Base-by-base conservation (phyloP, 2,329 filamentous ascomycete genomes). In the Nemania diffusa region DNA sequence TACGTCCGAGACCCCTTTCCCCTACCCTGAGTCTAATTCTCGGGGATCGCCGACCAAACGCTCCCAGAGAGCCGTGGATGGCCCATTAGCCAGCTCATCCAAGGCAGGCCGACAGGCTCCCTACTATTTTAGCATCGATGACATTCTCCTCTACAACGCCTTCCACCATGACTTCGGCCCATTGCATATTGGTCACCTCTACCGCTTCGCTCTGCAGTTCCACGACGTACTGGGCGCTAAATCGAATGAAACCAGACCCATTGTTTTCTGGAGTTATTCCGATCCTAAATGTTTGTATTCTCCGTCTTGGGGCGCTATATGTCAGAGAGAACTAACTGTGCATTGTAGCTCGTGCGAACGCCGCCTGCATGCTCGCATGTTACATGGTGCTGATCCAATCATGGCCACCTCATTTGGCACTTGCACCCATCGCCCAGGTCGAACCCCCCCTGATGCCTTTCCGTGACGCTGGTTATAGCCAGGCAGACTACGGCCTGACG, bases 331-430 rank as follows among this genome's bases (percentile, higher is more conserved):
- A 48, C 81, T 77, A 70, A 75, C 71, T 37, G 15, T 44, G 57
- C 17, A 11, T 42, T 42, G 37, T n/a, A 94, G 92, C 91, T 79
- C 91, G 96, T 78, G 92, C 92, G 72, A 99, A 99, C 81, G 94
- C 96, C 55, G 94, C 96, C 29, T 97, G 94, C 79, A 87, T 99
- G 76, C 88, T 99, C 52, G 95, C 96, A 62, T 97, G 94, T 83
- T 99, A 99, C 83, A 98, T 99, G 94, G 94, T 99, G 50, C 83
- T 99, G 71, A 97, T 99, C 74, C 96, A 99, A 82, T 93, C 92
- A 48, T 99, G 96, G 96, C 93, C 96, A 53, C 96, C 96, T 59
- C 96, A 99, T 83, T 84, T 98, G 74, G 96, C 96, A 37, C 87
- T 99, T 48, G 95, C 95, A 13, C 96, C 96, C 15, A 97, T 99